Conservation (phyloP, 2,329 filamentous ascomycete species). For the Atkinsonella texensis region DNA sequence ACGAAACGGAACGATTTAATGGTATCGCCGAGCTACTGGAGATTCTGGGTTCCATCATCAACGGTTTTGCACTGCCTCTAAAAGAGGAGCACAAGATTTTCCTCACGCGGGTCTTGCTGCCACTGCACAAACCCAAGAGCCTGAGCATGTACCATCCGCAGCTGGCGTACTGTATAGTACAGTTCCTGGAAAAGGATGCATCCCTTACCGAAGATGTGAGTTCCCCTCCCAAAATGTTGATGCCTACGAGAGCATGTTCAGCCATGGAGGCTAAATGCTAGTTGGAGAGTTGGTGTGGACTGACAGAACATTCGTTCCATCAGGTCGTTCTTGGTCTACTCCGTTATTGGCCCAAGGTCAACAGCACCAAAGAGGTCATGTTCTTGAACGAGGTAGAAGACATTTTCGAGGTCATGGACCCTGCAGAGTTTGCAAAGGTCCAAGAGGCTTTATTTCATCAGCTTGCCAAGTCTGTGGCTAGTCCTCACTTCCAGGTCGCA, state of each 20-base stretch:
- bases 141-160: conserved; percentile 99
- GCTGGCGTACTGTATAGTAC: conserved; percentile 95
- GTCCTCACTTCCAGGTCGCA: conserved; percentile 96
- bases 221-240: conserved; percentile 5
- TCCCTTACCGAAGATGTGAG: conserved; percentile 89
- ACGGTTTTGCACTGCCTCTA: conserved; percentile 88
- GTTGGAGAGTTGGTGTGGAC: no score
- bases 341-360: conserved; percentile 97
- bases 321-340: conserved; percentile 91
- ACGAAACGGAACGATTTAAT: conserved; percentile 97
- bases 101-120: conserved; percentile 81
- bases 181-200: conserved; percentile 96
- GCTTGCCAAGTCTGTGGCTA: conserved; percentile 93
- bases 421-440: conserved; percentile 95
- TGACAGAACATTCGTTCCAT: background rate
- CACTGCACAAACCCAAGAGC: conserved; percentile 96
- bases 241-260: background rate
- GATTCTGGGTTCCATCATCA: conserved; percentile 97
- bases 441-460: conserved; percentile 97
- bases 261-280: background rate
- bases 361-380: conserved; percentile 99
- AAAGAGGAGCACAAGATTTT: conserved; percentile 99
- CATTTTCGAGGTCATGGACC: conserved; percentile 99
- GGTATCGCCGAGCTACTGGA: conserved; percentile 94
- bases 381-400: conserved; percentile 98